phyloP scores from a whole-genome alignment of 2,329 filamentous ascomycete genomes.

The Fusarium protoensiforme region DNA sequence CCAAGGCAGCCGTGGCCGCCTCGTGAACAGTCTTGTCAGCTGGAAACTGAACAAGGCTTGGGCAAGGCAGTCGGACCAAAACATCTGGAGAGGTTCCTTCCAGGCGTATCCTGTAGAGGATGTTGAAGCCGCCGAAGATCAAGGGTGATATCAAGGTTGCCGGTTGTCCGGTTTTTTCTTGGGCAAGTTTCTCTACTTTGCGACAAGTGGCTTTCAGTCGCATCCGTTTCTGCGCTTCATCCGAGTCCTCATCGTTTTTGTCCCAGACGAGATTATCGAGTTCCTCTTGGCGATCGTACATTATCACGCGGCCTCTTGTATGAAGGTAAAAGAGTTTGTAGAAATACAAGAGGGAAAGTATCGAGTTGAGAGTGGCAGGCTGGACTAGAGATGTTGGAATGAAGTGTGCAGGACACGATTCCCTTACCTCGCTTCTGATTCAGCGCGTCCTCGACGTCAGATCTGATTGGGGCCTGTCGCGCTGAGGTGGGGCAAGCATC shows the following conservation, averaged over 20 bases:
- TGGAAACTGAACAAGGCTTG: slow-evolving; percentile 25
- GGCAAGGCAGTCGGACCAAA: slow-evolving; percentile 27
- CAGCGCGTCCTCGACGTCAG: too few species aligned
- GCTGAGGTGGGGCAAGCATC: too few species aligned
- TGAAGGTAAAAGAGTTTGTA: too few species aligned
- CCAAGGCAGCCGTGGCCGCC: slow-evolving; percentile 12
- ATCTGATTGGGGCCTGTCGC: too few species aligned
- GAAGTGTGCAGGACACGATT: too few species aligned
- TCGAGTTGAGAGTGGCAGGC: too few species aligned
- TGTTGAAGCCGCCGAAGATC: slow-evolving; percentile 32
- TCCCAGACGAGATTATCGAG: slow-evolving; percentile 27
- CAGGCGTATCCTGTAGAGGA: slow-evolving; percentile 22
- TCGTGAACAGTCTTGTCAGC: slow-evolving; percentile 28
- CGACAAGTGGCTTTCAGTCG: slow-evolving; percentile 9
- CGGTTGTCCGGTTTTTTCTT: neutral
- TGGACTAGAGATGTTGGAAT: too few species aligned
- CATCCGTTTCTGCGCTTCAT: neutral
- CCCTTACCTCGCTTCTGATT: too few species aligned
- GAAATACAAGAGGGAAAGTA: too few species aligned
- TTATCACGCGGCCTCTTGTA: too few species aligned
- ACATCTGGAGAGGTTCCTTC: slow-evolving; percentile 8
- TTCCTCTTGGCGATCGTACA: slow-evolving; percentile 22
- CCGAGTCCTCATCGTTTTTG: slow-evolving; percentile 11
- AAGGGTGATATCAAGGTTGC: slow-evolving; percentile 12
- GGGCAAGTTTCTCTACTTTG: neutral